Conservation (phyloP, 108 stramenopile species). For the Fragilariopsis cylindrus region DNA sequence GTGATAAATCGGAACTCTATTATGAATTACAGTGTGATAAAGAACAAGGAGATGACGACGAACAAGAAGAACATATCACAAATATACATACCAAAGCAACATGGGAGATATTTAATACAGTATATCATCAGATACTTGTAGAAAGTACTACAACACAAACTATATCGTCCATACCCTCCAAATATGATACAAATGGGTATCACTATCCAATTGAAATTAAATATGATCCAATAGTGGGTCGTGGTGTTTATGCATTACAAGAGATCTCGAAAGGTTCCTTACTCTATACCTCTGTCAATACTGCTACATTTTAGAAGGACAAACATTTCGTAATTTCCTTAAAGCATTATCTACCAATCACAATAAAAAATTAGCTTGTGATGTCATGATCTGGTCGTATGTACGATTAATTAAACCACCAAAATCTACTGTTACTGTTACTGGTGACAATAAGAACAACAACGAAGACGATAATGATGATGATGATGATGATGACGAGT, state of each 20-base stretch:
- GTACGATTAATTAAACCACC: background rate
- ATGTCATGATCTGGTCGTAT: conserved; percentile 31
- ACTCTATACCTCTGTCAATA: conserved; percentile 17
- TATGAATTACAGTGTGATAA: background rate
- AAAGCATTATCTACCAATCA: conserved; percentile 7
- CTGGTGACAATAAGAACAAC: too few relatives aligned
- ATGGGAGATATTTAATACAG: conserved; percentile 21
- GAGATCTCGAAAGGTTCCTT: conserved; percentile 6
- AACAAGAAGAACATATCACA: background rate
- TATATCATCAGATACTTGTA: conserved; percentile 6
- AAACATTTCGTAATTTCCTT: conserved; percentile 21
- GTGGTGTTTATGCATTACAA: conserved; percentile 20
- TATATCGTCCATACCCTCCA: background rate
- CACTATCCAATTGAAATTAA: conserved; percentile 19
- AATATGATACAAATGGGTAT: conserved; percentile 16
- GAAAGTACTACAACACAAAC: background rate
- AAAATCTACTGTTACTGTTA: background rate
- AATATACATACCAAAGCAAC: conserved; percentile 12
- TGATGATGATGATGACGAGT: background rate
- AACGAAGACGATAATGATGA: too few relatives aligned
- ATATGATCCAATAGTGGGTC: background rate
- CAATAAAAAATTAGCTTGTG: conserved; percentile 17
- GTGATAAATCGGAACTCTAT: background rate
- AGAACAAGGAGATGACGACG: background rate
- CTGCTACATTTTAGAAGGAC: conserved; percentile 18